Evolutionary conservation across 768 basidiomycete species (phyloP).

Genomic region (Artomyces pyxidatus): DNA sequence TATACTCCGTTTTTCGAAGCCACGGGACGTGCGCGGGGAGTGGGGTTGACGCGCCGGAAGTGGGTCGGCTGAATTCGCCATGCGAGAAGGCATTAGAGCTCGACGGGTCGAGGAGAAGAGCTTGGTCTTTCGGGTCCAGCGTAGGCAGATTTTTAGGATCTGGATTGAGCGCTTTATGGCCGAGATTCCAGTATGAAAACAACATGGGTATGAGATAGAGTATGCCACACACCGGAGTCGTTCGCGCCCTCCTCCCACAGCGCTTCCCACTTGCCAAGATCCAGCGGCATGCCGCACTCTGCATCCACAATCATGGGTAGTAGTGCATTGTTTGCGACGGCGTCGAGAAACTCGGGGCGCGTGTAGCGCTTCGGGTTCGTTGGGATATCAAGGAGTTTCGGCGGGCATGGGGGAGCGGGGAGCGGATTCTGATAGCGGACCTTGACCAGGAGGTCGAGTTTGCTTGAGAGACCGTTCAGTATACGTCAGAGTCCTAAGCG

Average conservation of each 20-base stretch:
- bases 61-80: slow-evolving; percentile 25
- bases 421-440: slow-evolving; percentile 93
- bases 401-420: slow-evolving; percentile 94
- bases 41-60: slow-evolving; percentile 36
- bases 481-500: too few species aligned
- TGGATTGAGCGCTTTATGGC: slow-evolving; percentile 61
- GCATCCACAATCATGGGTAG: slow-evolving; percentile 96
- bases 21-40: slow-evolving; percentile 67
- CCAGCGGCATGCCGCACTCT: slow-evolving; percentile 94
- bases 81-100: slow-evolving; percentile 34
- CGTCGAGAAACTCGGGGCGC: slow-evolving; percentile 74
- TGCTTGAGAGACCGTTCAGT: slow-evolving; percentile 34
- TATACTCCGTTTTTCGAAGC: slow-evolving; percentile 89
- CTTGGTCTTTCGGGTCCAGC: slow-evolving; percentile 69
- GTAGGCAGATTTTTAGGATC: slow-evolving; percentile 47
- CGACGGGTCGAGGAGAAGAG: slow-evolving; percentile 64
- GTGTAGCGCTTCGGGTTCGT: slow-evolving; percentile 87
- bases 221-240: slow-evolving; percentile 44
- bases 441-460: slow-evolving; percentile 86
- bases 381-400: slow-evolving; percentile 88
- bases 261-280: slow-evolving; percentile 74
- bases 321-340: slow-evolving; percentile 71
- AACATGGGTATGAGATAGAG: slow-evolving; percentile 5
- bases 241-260: slow-evolving; percentile 78
- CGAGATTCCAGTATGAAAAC: too few species aligned